phyloP scores from a whole-genome alignment of 148 eudicot genomes.

The Heliamphora exappendiculata region DNA sequence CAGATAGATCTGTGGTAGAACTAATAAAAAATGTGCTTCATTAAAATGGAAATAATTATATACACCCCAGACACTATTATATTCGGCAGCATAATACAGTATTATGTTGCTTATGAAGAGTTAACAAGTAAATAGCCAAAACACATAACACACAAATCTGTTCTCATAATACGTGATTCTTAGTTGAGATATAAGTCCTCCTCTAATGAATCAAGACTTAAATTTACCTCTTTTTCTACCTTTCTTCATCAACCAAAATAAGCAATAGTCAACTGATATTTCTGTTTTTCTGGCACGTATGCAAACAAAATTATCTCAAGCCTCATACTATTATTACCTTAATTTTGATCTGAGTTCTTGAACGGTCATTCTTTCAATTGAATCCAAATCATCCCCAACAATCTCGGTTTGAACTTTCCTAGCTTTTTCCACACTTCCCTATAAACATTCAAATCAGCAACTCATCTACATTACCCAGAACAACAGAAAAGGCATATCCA shows the following conservation, averaged over 20 bases:
- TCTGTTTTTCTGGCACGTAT: background rate
- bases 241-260: background rate
- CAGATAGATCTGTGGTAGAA: background rate
- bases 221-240: background rate
- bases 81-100: background rate
- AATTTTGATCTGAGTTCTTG: conserved; percentile 50
- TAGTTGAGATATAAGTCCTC: background rate
- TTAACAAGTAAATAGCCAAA: background rate
- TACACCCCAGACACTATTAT: background rate
- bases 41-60: background rate
- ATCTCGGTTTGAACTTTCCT: conserved; percentile 19
- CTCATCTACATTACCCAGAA: background rate
- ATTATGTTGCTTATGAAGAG: background rate
- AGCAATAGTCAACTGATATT: background rate
- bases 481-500: background rate
- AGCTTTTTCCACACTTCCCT: conserved; percentile 25
- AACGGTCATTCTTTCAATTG: conserved; percentile 50
- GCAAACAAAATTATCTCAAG: background rate
- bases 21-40: background rate
- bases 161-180: background rate
- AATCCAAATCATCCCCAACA: conserved; percentile 22
- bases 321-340: conserved; percentile 30
- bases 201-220: background rate
- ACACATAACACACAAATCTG: background rate
- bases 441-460: conserved; percentile 5